Evolutionary conservation across 768 basidiomycete genomes (phyloP), one percentile per base, ranked within the genome.

Genomic region (Mrakia blollopis): DNA sequence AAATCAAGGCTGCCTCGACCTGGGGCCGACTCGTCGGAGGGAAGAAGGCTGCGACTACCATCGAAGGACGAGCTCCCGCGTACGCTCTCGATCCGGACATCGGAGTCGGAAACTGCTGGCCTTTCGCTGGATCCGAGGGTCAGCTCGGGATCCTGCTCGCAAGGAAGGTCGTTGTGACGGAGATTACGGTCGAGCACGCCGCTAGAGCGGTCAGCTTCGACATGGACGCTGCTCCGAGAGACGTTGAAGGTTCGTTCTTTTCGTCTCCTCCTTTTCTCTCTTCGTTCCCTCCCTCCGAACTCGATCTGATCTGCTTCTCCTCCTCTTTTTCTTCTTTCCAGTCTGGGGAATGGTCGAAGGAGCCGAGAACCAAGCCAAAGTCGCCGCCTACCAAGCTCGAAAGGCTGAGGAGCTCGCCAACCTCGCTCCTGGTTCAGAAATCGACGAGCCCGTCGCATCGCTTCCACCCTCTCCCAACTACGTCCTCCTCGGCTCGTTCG

Each of bases 101-200:
- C 37, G 88, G 91, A 74, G 89, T 89, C 47, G 96, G 97, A 4
- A 87, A 90, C 75, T 99, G 96, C 84, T 99, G 96, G 94, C 92
- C 96, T 1, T 93, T 98, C 85, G 85, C 85, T 8, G 95, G 95
- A 0, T 80, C 86, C 25, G 83, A 87, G 68, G 96, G 95, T 5
- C 92, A 92, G 81, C 85, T 98, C 14, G 96, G 93, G 7, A 89
- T 99, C 41, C 86, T 86, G 50, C 88, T 99, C 39, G 89, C 89
- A 2, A 87, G 87, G 8, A 86, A 86, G n/a, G 86, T 87, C 11
- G 85, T 86, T 62, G 85, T 90, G 60, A 84, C 86, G 23, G 89
- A 89, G 79, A 85, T 99, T 71, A 93, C 93, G 14, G 87, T 92
- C 30, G 96, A 98, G 81, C 96, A 99, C 82, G 89, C 93, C 18